Conservation (phyloP, 345 rosid species). For the Eucalyptus erythrocorys region DNA sequence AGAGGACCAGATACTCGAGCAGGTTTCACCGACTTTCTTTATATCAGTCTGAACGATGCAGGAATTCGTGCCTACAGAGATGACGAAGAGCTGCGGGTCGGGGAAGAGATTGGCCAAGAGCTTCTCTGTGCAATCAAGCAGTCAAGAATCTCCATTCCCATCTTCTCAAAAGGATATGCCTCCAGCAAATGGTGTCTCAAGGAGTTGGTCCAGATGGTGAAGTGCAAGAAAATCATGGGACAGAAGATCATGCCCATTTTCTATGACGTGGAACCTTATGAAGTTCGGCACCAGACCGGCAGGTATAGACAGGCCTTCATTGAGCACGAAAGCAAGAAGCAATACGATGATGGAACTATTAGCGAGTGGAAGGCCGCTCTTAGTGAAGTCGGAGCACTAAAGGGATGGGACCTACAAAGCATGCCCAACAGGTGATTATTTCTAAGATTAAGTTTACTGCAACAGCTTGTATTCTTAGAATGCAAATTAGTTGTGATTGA, state of each 20-base stretch:
- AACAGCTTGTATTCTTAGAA: not conserved
- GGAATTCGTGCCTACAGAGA: not conserved
- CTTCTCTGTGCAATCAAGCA: not conserved
- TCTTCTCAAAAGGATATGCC: not conserved
- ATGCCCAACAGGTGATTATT: not conserved
- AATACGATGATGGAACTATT: not conserved
- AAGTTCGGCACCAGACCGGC: not conserved
- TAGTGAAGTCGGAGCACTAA: not conserved
- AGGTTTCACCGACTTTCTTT: not conserved
- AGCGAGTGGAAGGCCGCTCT: not conserved
- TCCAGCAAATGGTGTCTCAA: not conserved
- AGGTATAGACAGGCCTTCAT: not conserved
- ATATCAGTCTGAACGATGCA: fast-evolving
- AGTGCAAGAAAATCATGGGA: not conserved
- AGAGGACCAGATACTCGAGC: not conserved
- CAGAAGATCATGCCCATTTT: not conserved
- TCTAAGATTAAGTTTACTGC: not conserved
- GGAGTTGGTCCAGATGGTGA: not conserved
- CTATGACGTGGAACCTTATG: not conserved
- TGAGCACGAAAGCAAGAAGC: not conserved
- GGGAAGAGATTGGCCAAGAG: not conserved
- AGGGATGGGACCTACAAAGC: not conserved
- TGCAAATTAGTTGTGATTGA: not conserved
- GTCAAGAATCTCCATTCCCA: not conserved
- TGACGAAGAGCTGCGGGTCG: not conserved